phyloP scores from a whole-genome alignment of 805 yeast species.

The Pichia kluyveri region DNA sequence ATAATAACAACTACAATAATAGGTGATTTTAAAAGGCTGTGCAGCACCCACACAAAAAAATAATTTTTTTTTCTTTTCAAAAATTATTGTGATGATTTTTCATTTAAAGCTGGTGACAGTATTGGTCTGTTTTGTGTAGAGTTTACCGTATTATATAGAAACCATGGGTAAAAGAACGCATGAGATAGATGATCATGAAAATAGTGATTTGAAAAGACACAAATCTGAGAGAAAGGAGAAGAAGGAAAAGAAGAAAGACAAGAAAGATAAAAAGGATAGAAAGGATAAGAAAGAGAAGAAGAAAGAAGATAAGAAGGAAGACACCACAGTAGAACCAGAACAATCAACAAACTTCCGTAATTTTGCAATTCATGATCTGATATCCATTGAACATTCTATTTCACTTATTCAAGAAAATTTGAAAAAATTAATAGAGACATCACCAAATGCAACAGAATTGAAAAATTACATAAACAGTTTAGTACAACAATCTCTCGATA shows the following conservation, averaged over 20 bases:
- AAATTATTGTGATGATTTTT: constrained; percentile 12
- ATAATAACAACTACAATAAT: neutral
- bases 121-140: neutral
- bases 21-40: no score
- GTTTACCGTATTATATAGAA: no score
- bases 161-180: neutral
- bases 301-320: constrained; percentile 2
- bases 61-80: neutral
- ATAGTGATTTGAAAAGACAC: neutral
- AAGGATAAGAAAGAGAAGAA: constrained; percentile 1
- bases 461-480: constrained; percentile 20
- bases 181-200: neutral
- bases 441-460: constrained; percentile 44
- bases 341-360: neutral
- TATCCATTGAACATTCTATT: constrained; percentile 41
- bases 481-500: neutral
- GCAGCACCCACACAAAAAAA: no score
- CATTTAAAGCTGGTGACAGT: neutral
- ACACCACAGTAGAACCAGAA: constrained; percentile 3
- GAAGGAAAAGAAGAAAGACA: neutral
- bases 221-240: constrained; percentile 18
- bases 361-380: constrained; percentile 9
- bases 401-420: constrained; percentile 44
- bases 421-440: constrained; percentile 39
- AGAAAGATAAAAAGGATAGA: constrained; percentile 19